phyloP scores from a whole-genome alignment of 164 flowering plant genomes.

The Liriodendron chinense region DNA sequence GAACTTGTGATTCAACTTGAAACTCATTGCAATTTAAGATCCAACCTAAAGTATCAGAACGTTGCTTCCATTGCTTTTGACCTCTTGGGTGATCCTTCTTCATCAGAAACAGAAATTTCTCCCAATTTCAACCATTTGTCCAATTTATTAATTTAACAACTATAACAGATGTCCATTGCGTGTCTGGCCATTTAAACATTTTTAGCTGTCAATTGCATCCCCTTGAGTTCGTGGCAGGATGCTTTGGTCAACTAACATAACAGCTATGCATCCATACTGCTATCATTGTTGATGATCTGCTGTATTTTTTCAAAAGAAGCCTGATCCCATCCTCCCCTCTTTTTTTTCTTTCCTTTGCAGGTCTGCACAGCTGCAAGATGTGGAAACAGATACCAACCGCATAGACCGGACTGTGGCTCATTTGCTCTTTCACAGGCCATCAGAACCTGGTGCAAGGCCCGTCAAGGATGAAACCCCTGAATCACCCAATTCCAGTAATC shows the following conservation, averaged over 20 bases:
- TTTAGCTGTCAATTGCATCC: neutral
- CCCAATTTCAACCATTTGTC: too few species aligned
- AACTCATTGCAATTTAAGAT: too few species aligned
- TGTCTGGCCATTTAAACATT: too few species aligned
- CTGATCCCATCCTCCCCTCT: too few species aligned
- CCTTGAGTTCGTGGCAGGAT: neutral
- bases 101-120: too few species aligned
- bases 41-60: too few species aligned
- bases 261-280: neutral
- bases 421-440: constrained; percentile 72
- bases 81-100: too few species aligned
- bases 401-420: constrained; percentile 83
- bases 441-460: constrained; percentile 37
- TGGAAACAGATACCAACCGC: constrained; percentile 80
- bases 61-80: too few species aligned
- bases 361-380: constrained; percentile 30
- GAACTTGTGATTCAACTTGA: too few species aligned
- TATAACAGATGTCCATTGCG: too few species aligned
- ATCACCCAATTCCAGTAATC: constrained; percentile 38
- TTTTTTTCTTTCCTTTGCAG: constrained; percentile 29
- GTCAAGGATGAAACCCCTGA: constrained; percentile 31
- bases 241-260: neutral
- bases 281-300: too few species aligned
- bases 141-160: too few species aligned
- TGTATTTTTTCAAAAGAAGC: neutral